Percentiles rank a stretch among this genome's conserved stretches.
phyloP scores from a whole-genome alignment of 108 stramenopile genomes.

The Thalassiosira profunda region DNA sequence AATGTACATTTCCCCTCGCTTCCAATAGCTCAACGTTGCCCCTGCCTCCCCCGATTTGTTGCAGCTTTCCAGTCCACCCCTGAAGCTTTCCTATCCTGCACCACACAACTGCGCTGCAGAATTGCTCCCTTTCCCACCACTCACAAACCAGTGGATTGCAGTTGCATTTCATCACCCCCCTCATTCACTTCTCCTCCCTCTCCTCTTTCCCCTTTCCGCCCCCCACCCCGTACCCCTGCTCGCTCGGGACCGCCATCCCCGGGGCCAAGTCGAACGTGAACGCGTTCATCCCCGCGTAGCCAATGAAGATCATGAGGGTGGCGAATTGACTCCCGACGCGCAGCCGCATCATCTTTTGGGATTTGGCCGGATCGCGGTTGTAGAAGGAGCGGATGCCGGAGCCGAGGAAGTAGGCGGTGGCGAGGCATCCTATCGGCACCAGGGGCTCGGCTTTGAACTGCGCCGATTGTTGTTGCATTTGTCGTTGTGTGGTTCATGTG shows the following conservation, averaged over 20 bases:
- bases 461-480: neutral
- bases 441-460: conserved; percentile 85
- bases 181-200: neutral
- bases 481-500: neutral
- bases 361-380: conserved; percentile 71
- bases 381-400: conserved; percentile 84
- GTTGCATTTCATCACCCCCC: too few species aligned
- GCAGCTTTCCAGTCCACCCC: too few species aligned
- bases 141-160: too few species aligned
- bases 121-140: too few species aligned
- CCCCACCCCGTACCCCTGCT: conserved; percentile 24
- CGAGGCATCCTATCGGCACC: conserved; percentile 85
- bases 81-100: too few species aligned
- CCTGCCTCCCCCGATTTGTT: too few species aligned
- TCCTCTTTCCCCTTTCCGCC: conserved; percentile 9
- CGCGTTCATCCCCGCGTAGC: conserved; percentile 74
- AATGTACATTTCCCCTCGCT: too few species aligned
- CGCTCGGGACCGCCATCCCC: conserved; percentile 43
- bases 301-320: conserved; percentile 79
- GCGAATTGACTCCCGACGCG: conserved; percentile 88
- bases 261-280: conserved; percentile 78
- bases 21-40: too few species aligned
- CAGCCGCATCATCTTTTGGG: conserved; percentile 86
- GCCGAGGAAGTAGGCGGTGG: conserved; percentile 83
- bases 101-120: too few species aligned